These are phyloP conservation scores for Pachysandra terminalis DNA, from an alignment of 164 flowering plant genomes.

Conservation along the genomic window DNA sequence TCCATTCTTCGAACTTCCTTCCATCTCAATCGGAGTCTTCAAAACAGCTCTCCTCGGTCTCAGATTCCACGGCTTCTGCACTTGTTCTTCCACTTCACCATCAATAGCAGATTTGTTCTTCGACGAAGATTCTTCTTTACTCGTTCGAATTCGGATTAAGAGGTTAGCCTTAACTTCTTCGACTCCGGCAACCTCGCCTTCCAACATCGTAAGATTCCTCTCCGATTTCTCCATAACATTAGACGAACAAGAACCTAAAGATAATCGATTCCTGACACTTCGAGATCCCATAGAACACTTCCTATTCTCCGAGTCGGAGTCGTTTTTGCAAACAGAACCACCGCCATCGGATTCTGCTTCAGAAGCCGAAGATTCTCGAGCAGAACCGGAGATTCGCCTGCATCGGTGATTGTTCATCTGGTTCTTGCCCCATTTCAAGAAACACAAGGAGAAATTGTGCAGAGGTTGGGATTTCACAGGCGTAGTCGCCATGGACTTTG, in stretches of 20 bases:
- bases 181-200: neutral
- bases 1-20: no score
- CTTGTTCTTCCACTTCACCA: slow-evolving; percentile 8
- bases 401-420: slow-evolving; percentile 19
- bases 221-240: neutral
- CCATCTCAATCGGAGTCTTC: no score
- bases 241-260: slow-evolving; percentile 22
- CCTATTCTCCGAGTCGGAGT: slow-evolving; percentile 1
- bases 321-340: neutral
- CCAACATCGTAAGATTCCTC: neutral
- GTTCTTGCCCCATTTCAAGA: slow-evolving; percentile 46
- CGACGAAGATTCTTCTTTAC: slow-evolving; percentile 1
- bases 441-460: slow-evolving; percentile 46
- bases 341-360: slow-evolving; percentile 4
- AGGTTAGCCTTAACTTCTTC: slow-evolving; percentile 1
- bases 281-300: slow-evolving; percentile 22
- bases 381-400: slow-evolving; percentile 9
- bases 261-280: slow-evolving; percentile 15
- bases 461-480: slow-evolving; percentile 53
- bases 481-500: slow-evolving; percentile 31
- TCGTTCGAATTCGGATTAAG: neutral
- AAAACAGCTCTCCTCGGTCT: no score
- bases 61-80: neutral
- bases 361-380: slow-evolving; percentile 3
- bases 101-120: neutral